Evolutionary conservation across 768 basidiomycete genomes (phyloP).

Genomic region (Agrocybe praecox): DNA sequence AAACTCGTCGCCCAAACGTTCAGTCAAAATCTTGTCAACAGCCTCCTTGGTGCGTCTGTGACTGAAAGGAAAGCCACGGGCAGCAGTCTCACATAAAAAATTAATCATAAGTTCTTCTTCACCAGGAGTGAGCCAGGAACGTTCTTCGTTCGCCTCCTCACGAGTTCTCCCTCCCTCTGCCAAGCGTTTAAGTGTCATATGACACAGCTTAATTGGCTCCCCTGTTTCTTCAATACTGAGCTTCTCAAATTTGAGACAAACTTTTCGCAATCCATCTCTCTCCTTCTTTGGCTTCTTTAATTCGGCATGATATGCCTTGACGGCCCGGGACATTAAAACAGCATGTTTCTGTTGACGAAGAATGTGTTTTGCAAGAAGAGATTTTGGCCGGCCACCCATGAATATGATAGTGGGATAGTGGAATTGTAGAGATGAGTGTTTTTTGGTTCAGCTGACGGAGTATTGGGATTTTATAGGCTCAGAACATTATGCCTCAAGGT

Average conservation of each 20-base stretch:
- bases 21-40: conserved; percentile 31
- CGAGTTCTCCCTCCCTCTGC: conserved; percentile 7
- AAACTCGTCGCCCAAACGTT: conserved; percentile 27
- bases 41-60: conserved; percentile 32
- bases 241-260: conserved; percentile 1
- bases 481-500: too few species aligned
- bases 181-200: conserved; percentile 1
- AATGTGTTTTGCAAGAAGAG: not conserved
- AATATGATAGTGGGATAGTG: too few species aligned
- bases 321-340: conserved; percentile 4
- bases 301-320: conserved; percentile 2
- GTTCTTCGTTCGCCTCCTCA: conserved; percentile 2
- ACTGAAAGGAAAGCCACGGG: conserved; percentile 34
- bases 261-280: not conserved
- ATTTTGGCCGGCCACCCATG: conserved; percentile 8
- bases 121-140: conserved; percentile 10
- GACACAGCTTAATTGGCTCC: conserved; percentile 1
- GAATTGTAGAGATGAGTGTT: too few species aligned
- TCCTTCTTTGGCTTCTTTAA: conserved; percentile 2
- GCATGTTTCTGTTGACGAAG: not conserved
- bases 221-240: conserved; percentile 1
- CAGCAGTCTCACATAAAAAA: conserved; percentile 27
- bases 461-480: too few species aligned
- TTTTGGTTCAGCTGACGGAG: too few species aligned
- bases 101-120: conserved; percentile 32